phyloP scores from a whole-genome alignment of 1,284 basidiomycete genomes.

The Trichosporon asahii region DNA sequence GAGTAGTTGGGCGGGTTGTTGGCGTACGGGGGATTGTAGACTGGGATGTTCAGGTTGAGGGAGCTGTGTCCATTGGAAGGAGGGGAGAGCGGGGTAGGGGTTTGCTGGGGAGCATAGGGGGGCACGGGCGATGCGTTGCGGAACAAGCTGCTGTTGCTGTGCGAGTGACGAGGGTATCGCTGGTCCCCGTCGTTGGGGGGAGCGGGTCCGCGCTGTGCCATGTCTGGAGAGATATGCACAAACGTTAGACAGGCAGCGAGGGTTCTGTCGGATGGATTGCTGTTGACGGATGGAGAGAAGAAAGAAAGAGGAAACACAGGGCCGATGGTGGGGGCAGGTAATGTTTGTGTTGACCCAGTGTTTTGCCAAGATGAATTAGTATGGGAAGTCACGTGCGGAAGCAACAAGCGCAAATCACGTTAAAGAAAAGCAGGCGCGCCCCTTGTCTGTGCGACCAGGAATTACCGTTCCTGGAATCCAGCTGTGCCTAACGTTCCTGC shows the following conservation, averaged over 20 bases:
- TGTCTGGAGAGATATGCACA: slow-evolving; percentile 1
- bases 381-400: neutral
- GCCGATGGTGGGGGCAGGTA: neutral
- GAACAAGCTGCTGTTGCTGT: slow-evolving; percentile 5
- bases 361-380: slow-evolving; percentile 5
- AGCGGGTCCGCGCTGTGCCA: neutral
- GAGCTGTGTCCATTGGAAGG: neutral
- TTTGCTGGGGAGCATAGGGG: slow-evolving; percentile 5
- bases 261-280: neutral
- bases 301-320: slow-evolving; percentile 11
- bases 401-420: neutral
- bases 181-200: slow-evolving; percentile 1
- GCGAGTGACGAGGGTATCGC: neutral
- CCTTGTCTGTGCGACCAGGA: neutral
- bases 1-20: slow-evolving; percentile 4
- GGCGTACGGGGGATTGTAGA: slow-evolving; percentile 2
- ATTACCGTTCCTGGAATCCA: neutral
- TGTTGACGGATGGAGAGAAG: slow-evolving; percentile 7
- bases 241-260: neutral
- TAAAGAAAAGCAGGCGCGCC: slow-evolving; percentile 3
- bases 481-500: neutral
- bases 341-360: neutral
- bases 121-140: slow-evolving; percentile 23
- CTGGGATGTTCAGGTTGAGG: slow-evolving; percentile 5
- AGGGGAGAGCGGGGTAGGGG: neutral